Evolutionary conservation across 169 alveolate genomes (phyloP).

Genomic region (Plasmodium vivax): DNA sequence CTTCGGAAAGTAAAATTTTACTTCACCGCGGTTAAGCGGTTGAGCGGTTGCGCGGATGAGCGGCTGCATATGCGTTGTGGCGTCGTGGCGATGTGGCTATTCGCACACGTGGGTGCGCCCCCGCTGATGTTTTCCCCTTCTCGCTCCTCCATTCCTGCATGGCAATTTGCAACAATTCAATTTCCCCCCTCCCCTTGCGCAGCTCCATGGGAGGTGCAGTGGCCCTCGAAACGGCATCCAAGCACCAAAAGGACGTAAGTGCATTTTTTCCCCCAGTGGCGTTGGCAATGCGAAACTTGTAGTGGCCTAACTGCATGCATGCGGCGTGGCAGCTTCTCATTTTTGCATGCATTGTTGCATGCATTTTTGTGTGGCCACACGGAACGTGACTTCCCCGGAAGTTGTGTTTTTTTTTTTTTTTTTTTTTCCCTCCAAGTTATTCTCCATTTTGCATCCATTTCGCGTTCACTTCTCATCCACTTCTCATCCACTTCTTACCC

Average conservation of each 20-base stretch:
- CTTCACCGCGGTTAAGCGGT: neutral
- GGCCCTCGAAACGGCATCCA: slow-evolving; percentile 47
- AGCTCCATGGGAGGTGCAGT: slow-evolving; percentile 72
- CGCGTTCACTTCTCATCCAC: neutral
- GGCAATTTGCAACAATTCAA: neutral
- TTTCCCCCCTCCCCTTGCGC: neutral
- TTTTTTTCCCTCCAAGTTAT: neutral
- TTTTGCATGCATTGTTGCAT: no score
- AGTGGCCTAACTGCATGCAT: neutral
- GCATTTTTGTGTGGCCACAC: neutral
- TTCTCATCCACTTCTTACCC: neutral
- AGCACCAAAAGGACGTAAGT: slow-evolving; percentile 22
- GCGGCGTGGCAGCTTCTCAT: no score
- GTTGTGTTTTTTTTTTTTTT: neutral
- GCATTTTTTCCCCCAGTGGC: neutral
- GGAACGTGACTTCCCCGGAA: neutral
- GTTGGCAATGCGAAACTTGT: neutral
- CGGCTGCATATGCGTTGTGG: slow-evolving; percentile 45
- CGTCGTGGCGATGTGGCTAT: neutral
- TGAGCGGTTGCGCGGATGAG: neutral
- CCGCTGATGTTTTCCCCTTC: neutral
- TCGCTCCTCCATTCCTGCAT: neutral
- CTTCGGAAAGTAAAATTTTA: slow-evolving; percentile 37
- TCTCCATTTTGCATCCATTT: neutral
- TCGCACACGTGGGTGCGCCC: neutral